Evolutionary conservation across 495 filamentous ascomycete species (phyloP).

Genomic region (Podospora australis): DNA sequence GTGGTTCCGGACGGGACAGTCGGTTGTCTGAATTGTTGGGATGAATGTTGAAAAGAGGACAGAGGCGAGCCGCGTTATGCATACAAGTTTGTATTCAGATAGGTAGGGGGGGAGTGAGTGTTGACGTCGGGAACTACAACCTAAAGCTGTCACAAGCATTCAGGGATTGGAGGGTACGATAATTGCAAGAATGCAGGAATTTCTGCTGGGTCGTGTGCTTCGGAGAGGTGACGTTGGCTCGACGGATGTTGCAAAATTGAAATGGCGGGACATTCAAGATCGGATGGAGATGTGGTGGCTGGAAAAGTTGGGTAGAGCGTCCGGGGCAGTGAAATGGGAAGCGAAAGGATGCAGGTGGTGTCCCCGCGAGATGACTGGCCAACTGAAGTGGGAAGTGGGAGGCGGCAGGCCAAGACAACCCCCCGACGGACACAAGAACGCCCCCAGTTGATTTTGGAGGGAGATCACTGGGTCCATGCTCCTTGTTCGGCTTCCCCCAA

Average conservation of each 20-base stretch:
- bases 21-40: not conserved
- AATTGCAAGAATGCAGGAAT: conserved; percentile 25
- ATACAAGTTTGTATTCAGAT: too few relatives aligned
- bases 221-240: conserved; percentile 11
- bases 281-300: conserved; percentile 20
- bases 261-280: conserved; percentile 23
- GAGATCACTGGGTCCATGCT: not conserved
- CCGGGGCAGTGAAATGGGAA: too few relatives aligned
- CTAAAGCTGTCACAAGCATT: not conserved
- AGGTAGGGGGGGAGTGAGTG: too few relatives aligned
- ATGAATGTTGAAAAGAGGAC: too few relatives aligned
- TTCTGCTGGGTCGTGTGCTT: conserved; percentile 13
- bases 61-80: not conserved
- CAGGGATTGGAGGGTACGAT: conserved; percentile 10
- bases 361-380: too few relatives aligned
- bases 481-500: not conserved
- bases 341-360: too few relatives aligned
- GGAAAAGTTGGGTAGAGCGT: too few relatives aligned
- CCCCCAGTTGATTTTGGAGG: not conserved
- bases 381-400: too few relatives aligned
- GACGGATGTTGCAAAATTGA: conserved; percentile 15
- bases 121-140: too few relatives aligned
- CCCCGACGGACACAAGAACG: not conserved
- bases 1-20: conserved; percentile 7
- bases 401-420: not conserved